Base-by-base conservation (phyloP, 2,329 filamentous ascomycete species). In the Nothophaeocryptopus gaeumannii region DNA sequence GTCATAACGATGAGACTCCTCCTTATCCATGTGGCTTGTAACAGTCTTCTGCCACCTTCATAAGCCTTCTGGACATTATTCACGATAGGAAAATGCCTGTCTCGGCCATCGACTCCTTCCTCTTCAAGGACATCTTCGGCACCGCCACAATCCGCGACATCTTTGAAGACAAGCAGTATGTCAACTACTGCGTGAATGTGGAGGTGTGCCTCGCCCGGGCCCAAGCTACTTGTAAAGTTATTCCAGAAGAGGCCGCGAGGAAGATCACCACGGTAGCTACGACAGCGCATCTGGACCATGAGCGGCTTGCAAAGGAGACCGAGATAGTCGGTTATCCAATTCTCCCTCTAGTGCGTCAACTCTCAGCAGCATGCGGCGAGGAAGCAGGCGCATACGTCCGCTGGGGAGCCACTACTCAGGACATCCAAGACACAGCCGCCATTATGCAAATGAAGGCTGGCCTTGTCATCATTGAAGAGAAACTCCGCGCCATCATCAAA, bases 291-390 rank as follows among this genome's bases (percentile, higher is more conserved):
- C 36, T 63, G 15, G 57, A 63, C 48, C 58, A 55, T 31, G 59
- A 62, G 12, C 43, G 52, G 13, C 53, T 66, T 8, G 48, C 50
- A 7, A 35, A 50, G 26, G 55, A 66, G 36, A 66, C 64, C 8
- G 61, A 62, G n/a, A 58, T 63, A 2, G 61, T 67, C 11, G 64
- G 64, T 8, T 67, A 67, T 37, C 63, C 64, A 1, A 60, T 66
- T 16, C 53, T 66, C 1, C 63, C 63, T 2, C 56, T 66, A 1
- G 61, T 67, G 2, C 53, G 58, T 20, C 64, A 67, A 38, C 47
- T 65, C 20, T 58, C 62, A n/a, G 40, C 47, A 32, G 51, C 50
- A 29, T 58, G 58, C n/a, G 59, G 56, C 30, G 53, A 56, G 2
- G 58, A 62, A 16, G 54, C 54, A 8, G 63, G 61, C 8, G 55